Conservation (phyloP, 2,329 filamentous ascomycete genomes). For the Lachnellula hyalina region DNA sequence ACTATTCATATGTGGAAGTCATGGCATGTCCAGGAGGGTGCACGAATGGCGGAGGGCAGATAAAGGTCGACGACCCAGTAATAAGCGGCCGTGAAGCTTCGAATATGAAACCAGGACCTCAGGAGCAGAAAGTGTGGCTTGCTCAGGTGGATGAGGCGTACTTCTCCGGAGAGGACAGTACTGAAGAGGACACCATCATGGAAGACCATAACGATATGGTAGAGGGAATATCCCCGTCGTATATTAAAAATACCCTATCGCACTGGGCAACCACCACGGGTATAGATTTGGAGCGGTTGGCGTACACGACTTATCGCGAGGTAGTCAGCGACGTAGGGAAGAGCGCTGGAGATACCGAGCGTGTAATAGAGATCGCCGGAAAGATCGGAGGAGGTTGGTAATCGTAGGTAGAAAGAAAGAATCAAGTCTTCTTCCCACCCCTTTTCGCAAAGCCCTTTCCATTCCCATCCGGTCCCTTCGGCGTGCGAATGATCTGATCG, state of each 20-base stretch:
- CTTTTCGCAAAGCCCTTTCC: slow-evolving; percentile 67
- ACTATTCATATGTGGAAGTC: slow-evolving; percentile 93
- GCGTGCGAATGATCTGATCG: slow-evolving; percentile 65
- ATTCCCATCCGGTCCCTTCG: slow-evolving; percentile 71
- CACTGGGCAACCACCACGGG: slow-evolving; percentile 73
- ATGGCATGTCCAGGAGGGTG: slow-evolving; percentile 99
- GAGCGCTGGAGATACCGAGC: slow-evolving; percentile 64
- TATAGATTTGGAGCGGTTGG: slow-evolving; percentile 65
- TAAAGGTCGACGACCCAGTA: slow-evolving; percentile 79
- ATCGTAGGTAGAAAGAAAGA: slow-evolving; percentile 29
- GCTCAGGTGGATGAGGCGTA: slow-evolving; percentile 83
- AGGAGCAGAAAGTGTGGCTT: slow-evolving; percentile 83
- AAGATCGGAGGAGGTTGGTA: slow-evolving; percentile 95
- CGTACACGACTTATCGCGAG: slow-evolving; percentile 82
- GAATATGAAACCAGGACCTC: slow-evolving; percentile 56
- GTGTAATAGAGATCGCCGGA: slow-evolving; percentile 81
- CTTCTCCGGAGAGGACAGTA: slow-evolving; percentile 64
- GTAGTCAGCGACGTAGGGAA: slow-evolving; percentile 96
- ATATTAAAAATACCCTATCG: slow-evolving; percentile 62
- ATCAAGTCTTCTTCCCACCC: slow-evolving; percentile 49
- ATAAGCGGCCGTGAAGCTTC: slow-evolving; percentile 45
- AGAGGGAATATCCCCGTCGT: slow-evolving; percentile 59
- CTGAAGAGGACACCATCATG: slow-evolving; percentile 24
- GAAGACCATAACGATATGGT: slow-evolving; percentile 40
- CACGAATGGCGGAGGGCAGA: slow-evolving; percentile 94